Base-by-base conservation (phyloP, 805 yeast genomes). In the Kurtzmaniella fragi region DNA sequence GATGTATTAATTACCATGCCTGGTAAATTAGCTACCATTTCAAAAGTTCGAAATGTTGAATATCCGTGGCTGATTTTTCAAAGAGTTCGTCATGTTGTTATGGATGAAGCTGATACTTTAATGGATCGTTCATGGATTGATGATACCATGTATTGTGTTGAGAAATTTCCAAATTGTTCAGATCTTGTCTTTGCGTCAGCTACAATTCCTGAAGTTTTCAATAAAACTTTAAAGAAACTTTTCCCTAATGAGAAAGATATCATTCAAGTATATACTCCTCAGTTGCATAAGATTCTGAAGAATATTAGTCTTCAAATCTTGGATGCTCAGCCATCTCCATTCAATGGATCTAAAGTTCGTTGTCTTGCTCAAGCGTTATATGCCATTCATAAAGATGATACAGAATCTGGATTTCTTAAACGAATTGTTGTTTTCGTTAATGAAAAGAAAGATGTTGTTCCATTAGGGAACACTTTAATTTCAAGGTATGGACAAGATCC, bases 21-120 rank as follows among this genome's bases (percentile, higher is more conserved):
- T 0, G 82, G 81, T 11, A 87, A 85, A 55, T 53, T 90, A 54
- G 75, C 40, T 57, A 71, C 62, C 45, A 61, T 56, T 34, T 45
- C 54, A 15, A 58, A 64, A 28, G 56, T 66, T 38, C 50, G 49
- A 11, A 57, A 65, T 42, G 41, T 54, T 23, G 44, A 54, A 36
- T 49, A 42, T 46, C 73, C 59, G 4, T 66, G 61, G 44, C 57
- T 70, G 28, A 51, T 63, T 17, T 64, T 77, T 43, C 59, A 59
- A 34, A 56, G 64, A 11, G 78, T 82, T 4, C 69, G 71, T 20
- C 82, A 73, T 52, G 69, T 84, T 33, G 91, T 86, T 2, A 75
- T 85, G 11, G 99, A 91, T 56, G 99, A 91, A 59, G 98, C 99
- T 0, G 99, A 91, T 61, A 84, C 96, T 0, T 64, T 91, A 40